Conservation (phyloP, 2,329 filamentous ascomycete genomes). For the Pyrenophora graminea region DNA sequence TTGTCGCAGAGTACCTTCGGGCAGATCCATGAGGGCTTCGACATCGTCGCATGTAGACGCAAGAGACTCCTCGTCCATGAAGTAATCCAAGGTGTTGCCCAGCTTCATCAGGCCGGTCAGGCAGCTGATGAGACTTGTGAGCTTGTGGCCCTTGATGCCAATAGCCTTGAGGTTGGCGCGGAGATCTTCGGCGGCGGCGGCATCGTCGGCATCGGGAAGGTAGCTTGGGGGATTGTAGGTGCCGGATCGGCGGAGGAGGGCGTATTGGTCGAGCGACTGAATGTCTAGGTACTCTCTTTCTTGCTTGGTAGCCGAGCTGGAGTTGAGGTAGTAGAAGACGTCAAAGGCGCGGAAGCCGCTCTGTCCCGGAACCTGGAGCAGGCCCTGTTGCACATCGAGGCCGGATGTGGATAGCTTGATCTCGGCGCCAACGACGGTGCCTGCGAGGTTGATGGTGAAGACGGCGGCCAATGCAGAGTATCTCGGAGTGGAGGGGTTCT, state of each 20-base stretch:
- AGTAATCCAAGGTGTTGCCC: slow-evolving; percentile 84
- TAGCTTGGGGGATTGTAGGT: slow-evolving; percentile 88
- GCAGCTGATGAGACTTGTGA: slow-evolving; percentile 82
- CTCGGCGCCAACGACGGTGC: slow-evolving; percentile 74
- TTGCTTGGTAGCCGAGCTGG: slow-evolving; percentile 83
- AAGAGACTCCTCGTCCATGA: slow-evolving; percentile 80
- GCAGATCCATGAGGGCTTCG: slow-evolving; percentile 79
- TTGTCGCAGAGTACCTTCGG: slow-evolving; percentile 77
- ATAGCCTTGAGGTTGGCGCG: slow-evolving; percentile 84
- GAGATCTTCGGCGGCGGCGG: slow-evolving; percentile 91
- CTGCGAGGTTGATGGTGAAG: slow-evolving; percentile 78
- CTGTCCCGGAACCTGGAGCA: slow-evolving; percentile 79
- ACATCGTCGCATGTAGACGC: slow-evolving; percentile 91
- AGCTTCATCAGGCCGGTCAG: slow-evolving; percentile 88
- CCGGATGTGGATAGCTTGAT: slow-evolving; percentile 84
- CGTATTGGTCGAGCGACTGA: slow-evolving; percentile 75
- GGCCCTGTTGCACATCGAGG: slow-evolving; percentile 78
- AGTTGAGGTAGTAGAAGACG: slow-evolving; percentile 95
- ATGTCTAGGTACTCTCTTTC: slow-evolving; percentile 88
- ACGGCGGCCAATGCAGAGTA: slow-evolving; percentile 81
- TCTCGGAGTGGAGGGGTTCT: slow-evolving; percentile 81
- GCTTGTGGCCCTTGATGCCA: slow-evolving; percentile 84
- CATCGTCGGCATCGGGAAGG: slow-evolving; percentile 89
- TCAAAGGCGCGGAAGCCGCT: slow-evolving; percentile 90
- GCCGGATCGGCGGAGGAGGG: slow-evolving; percentile 77